Percentiles rank a stretch among this genome's conserved stretches.
These are phyloP conservation scores for Cladosporium sp. DNA, from an alignment of 2,329 filamentous ascomycete genomes.

Conservation along the genomic window DNA sequence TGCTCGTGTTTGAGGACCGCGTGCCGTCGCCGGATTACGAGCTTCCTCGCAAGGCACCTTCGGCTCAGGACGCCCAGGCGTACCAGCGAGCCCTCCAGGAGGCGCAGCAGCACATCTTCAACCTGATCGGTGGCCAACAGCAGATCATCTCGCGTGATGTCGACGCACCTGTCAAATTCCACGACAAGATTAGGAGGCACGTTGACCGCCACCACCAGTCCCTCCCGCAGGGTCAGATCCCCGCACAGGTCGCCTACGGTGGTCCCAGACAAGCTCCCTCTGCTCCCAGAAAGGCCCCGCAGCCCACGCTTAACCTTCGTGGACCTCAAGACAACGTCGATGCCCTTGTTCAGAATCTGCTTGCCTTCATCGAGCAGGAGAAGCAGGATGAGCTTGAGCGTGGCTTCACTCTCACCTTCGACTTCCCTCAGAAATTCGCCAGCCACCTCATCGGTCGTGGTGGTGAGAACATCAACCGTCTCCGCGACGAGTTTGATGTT, in stretches of 20 bases:
- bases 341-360: slow-evolving; percentile 64
- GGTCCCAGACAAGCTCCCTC: slow-evolving; percentile 42
- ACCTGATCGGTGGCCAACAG: slow-evolving; percentile 48
- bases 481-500: slow-evolving; percentile 64
- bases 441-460: slow-evolving; percentile 71
- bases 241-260: slow-evolving; percentile 50
- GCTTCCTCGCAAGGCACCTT: slow-evolving; percentile 51
- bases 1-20: slow-evolving; percentile 71
- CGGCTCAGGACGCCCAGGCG: slow-evolving; percentile 46
- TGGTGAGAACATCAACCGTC: slow-evolving; percentile 62
- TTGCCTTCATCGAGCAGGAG: slow-evolving; percentile 76
- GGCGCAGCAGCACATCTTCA: slow-evolving; percentile 52
- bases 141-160: slow-evolving; percentile 50
- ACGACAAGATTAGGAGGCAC: slow-evolving; percentile 57
- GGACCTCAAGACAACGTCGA: slow-evolving; percentile 70
- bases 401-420: slow-evolving; percentile 76
- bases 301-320: slow-evolving; percentile 56
- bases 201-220: slow-evolving; percentile 51
- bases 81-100: slow-evolving; percentile 54
- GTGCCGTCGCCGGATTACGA: slow-evolving; percentile 46
- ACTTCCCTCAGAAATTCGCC: slow-evolving; percentile 91
- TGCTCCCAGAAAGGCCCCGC: slow-evolving; percentile 41
- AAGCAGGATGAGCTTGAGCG: slow-evolving; percentile 91
- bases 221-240: slow-evolving; percentile 45
- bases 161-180: slow-evolving; percentile 53